Evolutionary conservation across 352 stramenopile genomes (phyloP), one percentile per base, ranked within the genome.

Genomic region (Globisporangium heterothallicum): DNA sequence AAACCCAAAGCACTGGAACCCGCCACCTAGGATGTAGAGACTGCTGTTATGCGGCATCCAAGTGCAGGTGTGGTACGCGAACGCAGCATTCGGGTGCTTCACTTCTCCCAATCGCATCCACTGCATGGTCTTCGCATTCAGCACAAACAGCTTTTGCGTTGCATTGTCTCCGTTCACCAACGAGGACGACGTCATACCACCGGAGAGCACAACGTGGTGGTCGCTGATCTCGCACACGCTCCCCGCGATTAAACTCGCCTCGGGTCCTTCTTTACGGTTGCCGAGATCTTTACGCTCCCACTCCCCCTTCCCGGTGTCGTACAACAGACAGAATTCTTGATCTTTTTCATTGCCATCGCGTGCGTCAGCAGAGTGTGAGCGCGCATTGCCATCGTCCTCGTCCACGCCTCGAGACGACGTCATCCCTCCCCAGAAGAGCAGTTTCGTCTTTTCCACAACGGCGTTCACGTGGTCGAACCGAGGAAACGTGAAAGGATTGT

Each of bases 1-100:
- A 56, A 92, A 94, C 13, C 84, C 84, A 68, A 91, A 94, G 42
- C 74, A 86, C 59, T 94, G 84, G 49, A 88, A 90, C 5, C 84
- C 81, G 41, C 84, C 84, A 0, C 84, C 84, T 12, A 91, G 49
- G 40, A 90, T 52, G 46, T 77, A 79, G 34, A 74, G 56, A 14
- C 58, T 72, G 38, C 47, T 63, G 53, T 41, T 69, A n/a, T 36
- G 63, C 25, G 61, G 50, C 42, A 87, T 54, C 78, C 78, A 92
- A 14, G 64, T 68, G 25, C 57, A 68, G 8, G 68, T 84, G 43
- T 81, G 70, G 12, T 82, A 70, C 12, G 79, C 71, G 19, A 88
- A 80, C 18, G 74, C 66, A 22, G 72, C 72, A 36, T 70, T 72
- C 25, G 49, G 30, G 42, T 80, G 61, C 30, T 77, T 61, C n/a